Percentiles rank a stretch among this genome's conserved stretches.
phyloP scores from a whole-genome alignment of 768 basidiomycete genomes.

The Holtermanniella nyarrowii region DNA sequence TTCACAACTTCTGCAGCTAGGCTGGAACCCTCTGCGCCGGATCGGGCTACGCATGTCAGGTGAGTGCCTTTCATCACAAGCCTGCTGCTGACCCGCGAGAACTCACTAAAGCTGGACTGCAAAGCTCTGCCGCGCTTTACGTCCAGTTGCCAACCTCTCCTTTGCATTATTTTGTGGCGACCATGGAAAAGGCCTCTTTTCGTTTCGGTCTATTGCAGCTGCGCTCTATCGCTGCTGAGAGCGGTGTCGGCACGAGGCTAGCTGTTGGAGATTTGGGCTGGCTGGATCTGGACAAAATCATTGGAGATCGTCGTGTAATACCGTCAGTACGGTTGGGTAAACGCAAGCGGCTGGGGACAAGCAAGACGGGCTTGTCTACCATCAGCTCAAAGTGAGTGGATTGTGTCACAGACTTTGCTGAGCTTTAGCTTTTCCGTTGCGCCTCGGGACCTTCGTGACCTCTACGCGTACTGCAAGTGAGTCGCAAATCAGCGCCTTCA shows the following conservation, averaged over 20 bases:
- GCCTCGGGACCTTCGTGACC: slow-evolving; percentile 51
- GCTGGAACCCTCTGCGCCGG: slow-evolving; percentile 60
- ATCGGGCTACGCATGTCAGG: slow-evolving; percentile 62
- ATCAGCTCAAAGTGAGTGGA: background rate
- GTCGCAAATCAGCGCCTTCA: slow-evolving; percentile 13
- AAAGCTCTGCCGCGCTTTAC: slow-evolving; percentile 23
- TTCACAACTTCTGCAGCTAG: slow-evolving; percentile 71
- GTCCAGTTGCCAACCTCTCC: slow-evolving; percentile 17
- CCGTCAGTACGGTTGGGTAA: background rate
- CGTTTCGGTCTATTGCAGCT: slow-evolving; percentile 67
- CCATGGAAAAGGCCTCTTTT: slow-evolving; percentile 66
- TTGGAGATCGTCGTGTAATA: background rate
- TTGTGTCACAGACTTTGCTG: background rate
- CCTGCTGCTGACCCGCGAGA: slow-evolving; percentile 45
- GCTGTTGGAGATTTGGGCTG: slow-evolving; percentile 22
- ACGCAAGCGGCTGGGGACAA: background rate
- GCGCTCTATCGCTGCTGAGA: slow-evolving; percentile 12
- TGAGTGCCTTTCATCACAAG: slow-evolving; percentile 29
- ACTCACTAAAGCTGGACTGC: slow-evolving; percentile 56
- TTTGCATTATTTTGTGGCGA: slow-evolving; percentile 69
- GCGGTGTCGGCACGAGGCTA: slow-evolving; percentile 17
- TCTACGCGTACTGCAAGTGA: slow-evolving; percentile 83
- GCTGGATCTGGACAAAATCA: slow-evolving; percentile 20
- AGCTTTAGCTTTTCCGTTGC: slow-evolving; percentile 54
- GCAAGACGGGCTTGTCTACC: background rate